phyloP scores from a whole-genome alignment of 1,284 basidiomycete species.

The Malassezia arunalokei region DNA sequence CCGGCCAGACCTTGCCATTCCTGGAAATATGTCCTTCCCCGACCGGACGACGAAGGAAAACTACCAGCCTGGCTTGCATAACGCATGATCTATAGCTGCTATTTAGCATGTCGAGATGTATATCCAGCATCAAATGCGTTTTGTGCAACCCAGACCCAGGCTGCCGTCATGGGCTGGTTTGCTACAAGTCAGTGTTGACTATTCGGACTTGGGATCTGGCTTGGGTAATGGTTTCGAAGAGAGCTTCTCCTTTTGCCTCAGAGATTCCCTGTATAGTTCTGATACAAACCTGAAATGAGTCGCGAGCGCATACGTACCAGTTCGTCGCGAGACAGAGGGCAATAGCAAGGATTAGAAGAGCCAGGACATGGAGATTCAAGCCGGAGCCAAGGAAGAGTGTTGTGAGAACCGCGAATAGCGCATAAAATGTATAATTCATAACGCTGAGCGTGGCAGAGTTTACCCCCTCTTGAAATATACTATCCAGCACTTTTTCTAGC shows the following conservation, averaged over 20 bases:
- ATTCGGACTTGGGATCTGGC: too few species aligned
- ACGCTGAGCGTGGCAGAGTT: conserved; percentile 30
- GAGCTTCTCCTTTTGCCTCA: background rate
- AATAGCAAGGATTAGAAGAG: conserved; percentile 36
- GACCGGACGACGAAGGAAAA: conserved; percentile 12
- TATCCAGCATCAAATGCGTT: too few species aligned
- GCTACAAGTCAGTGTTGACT: too few species aligned
- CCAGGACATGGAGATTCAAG: conserved; percentile 45
- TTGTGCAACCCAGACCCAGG: too few species aligned
- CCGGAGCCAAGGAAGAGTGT: conserved; percentile 38
- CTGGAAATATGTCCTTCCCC: conserved; percentile 60
- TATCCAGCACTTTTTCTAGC: conserved; percentile 26
- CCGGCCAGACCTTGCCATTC: conserved; percentile 62
- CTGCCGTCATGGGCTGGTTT: too few species aligned
- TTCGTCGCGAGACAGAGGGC: conserved; percentile 45
- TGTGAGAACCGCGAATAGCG: conserved; percentile 41
- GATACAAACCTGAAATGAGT: conserved; percentile 11
- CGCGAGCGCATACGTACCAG: conserved; percentile 31
- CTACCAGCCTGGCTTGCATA: conserved; percentile 2
- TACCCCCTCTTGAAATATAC: conserved; percentile 35
- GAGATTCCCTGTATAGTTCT: background rate
- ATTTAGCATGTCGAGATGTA: background rate
- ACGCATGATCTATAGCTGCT: background rate
- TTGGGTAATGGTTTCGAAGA: background rate
- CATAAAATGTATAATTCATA: conserved; percentile 47